Conservation (phyloP, 208 protist genomes). For the Spongospora subterranea region DNA sequence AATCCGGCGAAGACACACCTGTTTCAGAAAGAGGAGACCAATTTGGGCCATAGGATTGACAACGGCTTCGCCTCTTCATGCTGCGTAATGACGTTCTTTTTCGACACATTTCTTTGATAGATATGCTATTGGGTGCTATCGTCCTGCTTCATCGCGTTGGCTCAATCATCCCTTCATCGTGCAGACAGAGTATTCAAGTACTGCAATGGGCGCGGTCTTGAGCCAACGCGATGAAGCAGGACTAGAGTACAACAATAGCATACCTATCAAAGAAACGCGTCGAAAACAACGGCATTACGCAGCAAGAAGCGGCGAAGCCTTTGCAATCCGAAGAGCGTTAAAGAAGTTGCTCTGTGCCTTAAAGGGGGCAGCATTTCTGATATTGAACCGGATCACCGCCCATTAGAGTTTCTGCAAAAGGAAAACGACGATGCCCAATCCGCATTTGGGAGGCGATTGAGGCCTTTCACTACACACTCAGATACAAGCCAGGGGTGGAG, state of each 20-base stretch:
- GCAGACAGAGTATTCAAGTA: background rate
- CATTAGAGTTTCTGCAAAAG: slow-evolving; percentile 47
- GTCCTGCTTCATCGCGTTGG: too few species aligned
- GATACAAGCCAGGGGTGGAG: slow-evolving; percentile 13
- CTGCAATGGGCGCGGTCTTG: background rate
- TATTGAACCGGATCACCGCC: slow-evolving; percentile 36
- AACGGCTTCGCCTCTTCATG: too few species aligned
- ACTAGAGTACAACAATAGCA: slow-evolving; percentile 1
- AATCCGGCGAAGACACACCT: slow-evolving; percentile 29
- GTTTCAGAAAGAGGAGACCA: background rate
- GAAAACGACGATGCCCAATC: slow-evolving; percentile 24
- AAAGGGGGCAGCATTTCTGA: background rate
- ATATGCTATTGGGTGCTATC: too few species aligned
- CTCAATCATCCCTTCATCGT: slow-evolving; percentile 1
- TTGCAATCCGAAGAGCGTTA: background rate
- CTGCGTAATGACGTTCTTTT: too few species aligned
- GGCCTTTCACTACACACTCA: background rate
- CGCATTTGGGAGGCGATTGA: slow-evolving; percentile 33
- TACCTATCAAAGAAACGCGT: slow-evolving; percentile 6
- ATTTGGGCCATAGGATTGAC: slow-evolving; percentile 9
- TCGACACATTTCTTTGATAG: too few species aligned
- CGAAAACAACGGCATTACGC: background rate
- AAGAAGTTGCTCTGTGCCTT: background rate
- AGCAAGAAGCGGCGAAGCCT: background rate
- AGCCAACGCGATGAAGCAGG: background rate